Conservation (phyloP, 257 asterid genomes). For the Salvia miltiorrhiza region DNA sequence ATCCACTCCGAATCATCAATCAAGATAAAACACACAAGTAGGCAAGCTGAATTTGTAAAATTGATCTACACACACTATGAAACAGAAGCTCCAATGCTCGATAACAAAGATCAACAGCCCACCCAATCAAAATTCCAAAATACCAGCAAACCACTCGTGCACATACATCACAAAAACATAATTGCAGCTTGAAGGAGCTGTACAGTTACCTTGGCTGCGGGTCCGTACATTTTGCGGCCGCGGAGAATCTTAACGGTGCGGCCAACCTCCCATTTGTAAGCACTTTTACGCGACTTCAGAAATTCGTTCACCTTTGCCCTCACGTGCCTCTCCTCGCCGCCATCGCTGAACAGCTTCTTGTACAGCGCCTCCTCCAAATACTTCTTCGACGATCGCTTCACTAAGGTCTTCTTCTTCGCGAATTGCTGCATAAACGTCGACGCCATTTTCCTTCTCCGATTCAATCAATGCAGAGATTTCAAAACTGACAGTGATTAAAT, state of each 20-base stretch:
- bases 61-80: background rate
- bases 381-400: slow-evolving; percentile 66
- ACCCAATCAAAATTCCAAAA: background rate
- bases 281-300: slow-evolving; percentile 60
- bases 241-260: slow-evolving; percentile 73
- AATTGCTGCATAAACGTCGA: slow-evolving; percentile 78
- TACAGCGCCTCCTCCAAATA: slow-evolving; percentile 81
- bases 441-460: slow-evolving; percentile 42
- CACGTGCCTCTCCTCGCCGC: slow-evolving; percentile 59
- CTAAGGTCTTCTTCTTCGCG: slow-evolving; percentile 48
- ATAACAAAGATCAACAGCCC: slow-evolving; percentile 9
- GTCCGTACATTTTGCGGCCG: slow-evolving; percentile 61
- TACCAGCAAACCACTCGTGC: background rate
- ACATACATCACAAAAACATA: background rate
- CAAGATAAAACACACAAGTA: background rate
- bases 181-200: background rate
- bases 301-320: slow-evolving; percentile 64
- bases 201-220: slow-evolving; percentile 67
- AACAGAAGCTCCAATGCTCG: background rate
- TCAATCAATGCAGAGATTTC: background rate
- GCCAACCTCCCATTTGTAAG: slow-evolving; percentile 92
- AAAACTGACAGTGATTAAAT: background rate
- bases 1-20: background rate
- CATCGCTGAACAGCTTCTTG: slow-evolving; percentile 66
- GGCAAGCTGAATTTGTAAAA: background rate